Base-by-base conservation (phyloP, 371 early-diverging fungal species). In the Funneliformis caledonium region DNA sequence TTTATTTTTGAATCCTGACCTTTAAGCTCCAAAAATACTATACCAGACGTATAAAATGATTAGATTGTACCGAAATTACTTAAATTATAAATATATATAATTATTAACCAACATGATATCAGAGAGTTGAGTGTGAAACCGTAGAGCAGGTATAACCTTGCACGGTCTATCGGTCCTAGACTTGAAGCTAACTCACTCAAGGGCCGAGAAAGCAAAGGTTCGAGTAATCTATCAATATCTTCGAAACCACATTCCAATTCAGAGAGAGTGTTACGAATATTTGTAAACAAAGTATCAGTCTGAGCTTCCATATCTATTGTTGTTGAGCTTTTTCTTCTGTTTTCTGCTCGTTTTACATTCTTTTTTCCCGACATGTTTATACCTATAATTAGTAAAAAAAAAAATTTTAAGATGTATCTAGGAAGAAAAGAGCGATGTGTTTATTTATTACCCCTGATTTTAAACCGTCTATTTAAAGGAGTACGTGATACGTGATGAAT, bases 21-120 rank as follows among this genome's bases (percentile, higher is more conserved):
- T 16, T 72, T n/a, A 4, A 72, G 12, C 22, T 72, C 72, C 33
- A 72, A 50, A 50, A 48, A 72, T 26, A 72, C 72, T 72, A 50
- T n/a, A 43, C n/a, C n/a, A n/a, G n/a, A n/a, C n/a, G n/a, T n/a
- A n/a, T n/a, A n/a, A n/a, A n/a, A n/a, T n/a, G n/a, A n/a, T n/a
- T n/a, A n/a, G n/a, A n/a, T n/a, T n/a, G n/a, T n/a, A n/a, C n/a
- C n/a, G n/a, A n/a, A n/a, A n/a, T n/a, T n/a, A n/a, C n/a, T 8
- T 69, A 31, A 50, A 50, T 22, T 22, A 12, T 1, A 26, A 50
- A 50, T 11, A 42, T 8, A 50, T 8, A 22, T 22, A 72, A 50
- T 26, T 31, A 62, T 11, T 11, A 31, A 72, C 72, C 8, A 26
- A 72, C 72, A 26, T n/a, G 47, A 50, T 48, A 48, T 50, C 19